Evolutionary conservation across 2,329 filamentous ascomycete genomes (phyloP).

Genomic region (Blumeria hordei): DNA sequence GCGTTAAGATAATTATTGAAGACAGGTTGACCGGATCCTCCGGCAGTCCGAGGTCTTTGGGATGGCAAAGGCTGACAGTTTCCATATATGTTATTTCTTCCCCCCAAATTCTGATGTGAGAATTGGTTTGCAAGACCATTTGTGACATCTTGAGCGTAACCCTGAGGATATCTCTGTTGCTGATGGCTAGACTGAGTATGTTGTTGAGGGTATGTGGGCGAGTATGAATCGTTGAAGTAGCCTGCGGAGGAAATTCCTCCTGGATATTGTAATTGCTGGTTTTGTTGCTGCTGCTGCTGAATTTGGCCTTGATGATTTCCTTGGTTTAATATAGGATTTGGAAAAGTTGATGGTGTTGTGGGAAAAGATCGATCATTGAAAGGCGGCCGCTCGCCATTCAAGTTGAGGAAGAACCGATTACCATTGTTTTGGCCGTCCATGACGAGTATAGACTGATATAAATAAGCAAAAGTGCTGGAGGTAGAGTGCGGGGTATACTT

Average conservation of each 20-base stretch:
- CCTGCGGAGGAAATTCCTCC: constrained; percentile 21
- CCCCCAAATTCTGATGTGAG: constrained; percentile 80
- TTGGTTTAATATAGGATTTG: constrained; percentile 45
- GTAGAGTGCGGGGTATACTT: no score
- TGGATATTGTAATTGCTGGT: constrained; percentile 20
- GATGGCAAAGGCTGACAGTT: constrained; percentile 42
- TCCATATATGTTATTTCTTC: constrained; percentile 44
- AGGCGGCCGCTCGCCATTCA: constrained; percentile 31
- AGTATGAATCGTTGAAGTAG: constrained; percentile 40
- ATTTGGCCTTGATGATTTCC: constrained; percentile 15
- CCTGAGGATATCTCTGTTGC: constrained; percentile 25
- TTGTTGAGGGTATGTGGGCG: constrained; percentile 18
- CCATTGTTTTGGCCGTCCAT: constrained; percentile 4
- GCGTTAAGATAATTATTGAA: constrained; percentile 45
- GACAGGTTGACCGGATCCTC: constrained; percentile 36
- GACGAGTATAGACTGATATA: neutral
- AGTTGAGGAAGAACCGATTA: constrained; percentile 13
- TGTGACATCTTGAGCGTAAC: constrained; percentile 53
- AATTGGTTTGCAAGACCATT: constrained; percentile 88
- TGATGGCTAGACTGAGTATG: constrained; percentile 21
- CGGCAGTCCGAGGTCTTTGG: constrained; percentile 66
- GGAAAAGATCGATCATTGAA: constrained; percentile 55
- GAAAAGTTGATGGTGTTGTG: constrained; percentile 86
- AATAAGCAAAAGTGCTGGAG: no score
- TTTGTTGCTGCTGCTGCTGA: constrained; percentile 6